Evolutionary conservation across 2,329 filamentous ascomycete genomes (phyloP).

Genomic region (Colletotrichum lini): DNA sequence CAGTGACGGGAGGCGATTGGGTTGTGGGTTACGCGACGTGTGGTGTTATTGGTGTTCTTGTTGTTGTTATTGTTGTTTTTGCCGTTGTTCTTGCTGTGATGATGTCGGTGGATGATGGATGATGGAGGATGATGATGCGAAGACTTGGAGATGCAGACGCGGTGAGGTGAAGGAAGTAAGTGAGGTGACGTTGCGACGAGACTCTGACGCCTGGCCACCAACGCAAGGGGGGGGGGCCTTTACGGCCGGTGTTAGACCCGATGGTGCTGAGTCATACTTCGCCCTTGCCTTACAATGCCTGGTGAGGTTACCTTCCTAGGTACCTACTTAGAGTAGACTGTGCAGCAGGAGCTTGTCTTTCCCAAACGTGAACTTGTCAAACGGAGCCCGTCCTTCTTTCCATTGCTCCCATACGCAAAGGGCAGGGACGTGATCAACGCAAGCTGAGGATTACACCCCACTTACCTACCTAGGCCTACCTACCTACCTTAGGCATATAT

Average conservation of each 20-base stretch:
- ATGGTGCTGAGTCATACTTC: neutral
- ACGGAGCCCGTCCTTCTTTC: too few species aligned
- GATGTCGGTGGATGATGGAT: too few species aligned
- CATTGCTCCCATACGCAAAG: neutral
- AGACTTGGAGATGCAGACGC: neutral
- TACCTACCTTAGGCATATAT: too few species aligned
- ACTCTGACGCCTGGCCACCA: too few species aligned
- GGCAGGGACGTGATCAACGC: neutral
- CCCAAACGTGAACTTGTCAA: too few species aligned
- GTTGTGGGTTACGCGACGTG: neutral
- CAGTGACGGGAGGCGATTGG: conserved; percentile 3
- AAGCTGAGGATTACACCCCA: too few species aligned
- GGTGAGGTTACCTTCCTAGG: too few species aligned
- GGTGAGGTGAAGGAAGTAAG: neutral
- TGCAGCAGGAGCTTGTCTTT: too few species aligned
- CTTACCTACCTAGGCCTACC: too few species aligned
- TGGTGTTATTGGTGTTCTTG: too few species aligned
- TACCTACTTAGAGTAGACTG: neutral
- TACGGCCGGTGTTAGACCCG: neutral
- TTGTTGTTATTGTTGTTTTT: too few species aligned
- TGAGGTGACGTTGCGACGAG: neutral
- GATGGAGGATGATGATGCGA: conserved; percentile 5
- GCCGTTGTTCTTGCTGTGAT: too few species aligned
- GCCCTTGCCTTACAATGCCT: neutral
- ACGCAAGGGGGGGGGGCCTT: neutral